phyloP scores from a whole-genome alignment of 257 asterid species.

The Datura wrightii region DNA sequence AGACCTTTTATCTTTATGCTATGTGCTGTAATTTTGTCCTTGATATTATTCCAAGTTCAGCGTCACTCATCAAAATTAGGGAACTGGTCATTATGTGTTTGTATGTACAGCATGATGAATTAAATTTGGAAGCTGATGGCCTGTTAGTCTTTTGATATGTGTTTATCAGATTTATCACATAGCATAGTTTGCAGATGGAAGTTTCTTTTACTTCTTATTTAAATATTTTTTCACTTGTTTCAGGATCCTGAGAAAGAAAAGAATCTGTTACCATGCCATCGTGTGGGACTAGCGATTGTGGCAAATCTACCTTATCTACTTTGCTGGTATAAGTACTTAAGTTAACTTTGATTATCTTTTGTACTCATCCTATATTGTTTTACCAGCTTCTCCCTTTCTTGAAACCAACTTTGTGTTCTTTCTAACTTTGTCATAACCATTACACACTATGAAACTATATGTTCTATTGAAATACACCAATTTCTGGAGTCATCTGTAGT shows the following conservation, averaged over 20 bases:
- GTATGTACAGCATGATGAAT: too few relatives aligned
- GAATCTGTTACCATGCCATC: constrained; percentile 73
- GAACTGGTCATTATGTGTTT: too few relatives aligned
- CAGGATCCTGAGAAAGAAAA: constrained; percentile 81
- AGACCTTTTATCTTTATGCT: too few relatives aligned
- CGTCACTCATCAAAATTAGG: too few relatives aligned
- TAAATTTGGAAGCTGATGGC: too few relatives aligned
- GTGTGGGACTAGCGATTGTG: constrained; percentile 89
- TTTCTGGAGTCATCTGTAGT: neutral
- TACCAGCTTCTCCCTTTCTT: neutral
- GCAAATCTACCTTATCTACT: constrained; percentile 84
- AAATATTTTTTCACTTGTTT: constrained; percentile 15
- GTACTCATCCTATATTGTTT: neutral
- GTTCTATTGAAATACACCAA: neutral
- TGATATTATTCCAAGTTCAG: too few relatives aligned
- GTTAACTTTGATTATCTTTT: neutral
- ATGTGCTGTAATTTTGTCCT: too few relatives aligned
- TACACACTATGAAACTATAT: neutral
- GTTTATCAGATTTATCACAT: neutral
- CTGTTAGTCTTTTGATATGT: too few relatives aligned
- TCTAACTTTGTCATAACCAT: neutral
- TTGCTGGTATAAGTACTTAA: constrained; percentile 55
- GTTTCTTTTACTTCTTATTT: neutral
- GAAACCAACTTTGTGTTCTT: neutral
- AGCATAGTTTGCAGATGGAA: neutral